Percentiles rank a stretch among this genome's conserved stretches.
phyloP scores from a whole-genome alignment of 768 basidiomycete genomes.

The Macrolepiota fuliginosa region DNA sequence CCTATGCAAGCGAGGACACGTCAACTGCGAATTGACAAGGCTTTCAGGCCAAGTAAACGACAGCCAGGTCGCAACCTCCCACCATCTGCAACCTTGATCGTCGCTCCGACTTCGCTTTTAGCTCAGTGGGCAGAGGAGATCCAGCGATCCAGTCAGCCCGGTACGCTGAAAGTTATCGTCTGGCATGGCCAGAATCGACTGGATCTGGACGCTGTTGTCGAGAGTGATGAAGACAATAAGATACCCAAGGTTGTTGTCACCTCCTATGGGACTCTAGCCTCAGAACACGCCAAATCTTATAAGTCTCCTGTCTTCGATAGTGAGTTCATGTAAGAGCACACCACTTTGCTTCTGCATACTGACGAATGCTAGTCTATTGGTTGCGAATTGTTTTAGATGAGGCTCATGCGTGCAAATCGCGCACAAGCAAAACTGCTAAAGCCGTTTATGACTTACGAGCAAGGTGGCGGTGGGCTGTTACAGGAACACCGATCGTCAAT shows the following conservation, averaged over 20 bases:
- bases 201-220: conserved; percentile 61
- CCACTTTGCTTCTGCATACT: background rate
- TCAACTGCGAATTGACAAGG: conserved; percentile 60
- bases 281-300: conserved; percentile 70
- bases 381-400: conserved; percentile 86
- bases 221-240: conserved; percentile 48
- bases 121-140: conserved; percentile 95
- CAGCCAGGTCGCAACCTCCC: conserved; percentile 27
- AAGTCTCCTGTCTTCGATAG: conserved; percentile 71
- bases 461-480: conserved; percentile 86
- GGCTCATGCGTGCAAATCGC: conserved; percentile 92
- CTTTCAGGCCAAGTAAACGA: conserved; percentile 50
- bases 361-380: conserved; percentile 61
- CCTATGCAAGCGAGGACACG: conserved; percentile 37
- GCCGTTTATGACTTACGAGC: conserved; percentile 85
- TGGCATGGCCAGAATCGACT: conserved; percentile 89
- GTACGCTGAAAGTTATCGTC: conserved; percentile 61
- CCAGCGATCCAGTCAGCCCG: conserved; percentile 74
- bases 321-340: conserved; percentile 26
- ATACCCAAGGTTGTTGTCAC: conserved; percentile 82
- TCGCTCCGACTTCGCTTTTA: conserved; percentile 89
- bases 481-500: conserved; percentile 96
- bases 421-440: conserved; percentile 82
- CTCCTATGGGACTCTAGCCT: conserved; percentile 88
- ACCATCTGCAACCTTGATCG: conserved; percentile 76